These are phyloP conservation scores for Colletotrichum salicis DNA, from an alignment of 2,329 filamentous ascomycete genomes.

Conservation along the genomic window DNA sequence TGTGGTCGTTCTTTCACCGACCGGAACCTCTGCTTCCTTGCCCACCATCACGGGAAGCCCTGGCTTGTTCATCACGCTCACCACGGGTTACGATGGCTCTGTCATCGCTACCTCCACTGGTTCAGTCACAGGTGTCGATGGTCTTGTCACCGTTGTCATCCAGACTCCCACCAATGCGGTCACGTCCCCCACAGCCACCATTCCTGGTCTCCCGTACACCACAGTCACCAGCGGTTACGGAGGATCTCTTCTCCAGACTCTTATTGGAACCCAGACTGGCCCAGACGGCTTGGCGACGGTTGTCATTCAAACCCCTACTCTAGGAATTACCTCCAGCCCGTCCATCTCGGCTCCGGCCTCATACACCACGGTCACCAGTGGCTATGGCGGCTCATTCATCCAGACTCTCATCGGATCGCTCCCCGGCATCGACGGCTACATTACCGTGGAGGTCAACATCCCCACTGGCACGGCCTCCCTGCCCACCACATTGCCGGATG, in stretches of 20 bases:
- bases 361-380: background rate
- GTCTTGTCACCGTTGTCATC: conserved; percentile 2
- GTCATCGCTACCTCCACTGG: conserved; percentile 7
- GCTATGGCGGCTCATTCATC: background rate
- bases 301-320: background rate
- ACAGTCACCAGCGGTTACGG: background rate
- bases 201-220: background rate
- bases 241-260: background rate
- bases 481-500: background rate
- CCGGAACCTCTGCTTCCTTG: background rate
- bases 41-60: background rate
- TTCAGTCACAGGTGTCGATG: background rate
- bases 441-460: conserved; percentile 18
- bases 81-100: conserved; percentile 6
- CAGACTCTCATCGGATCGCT: conserved; percentile 13
- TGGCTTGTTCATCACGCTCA: background rate
- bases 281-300: background rate
- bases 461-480: conserved; percentile 1
- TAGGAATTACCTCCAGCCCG: background rate
- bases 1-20: conserved; percentile 12
- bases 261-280: background rate
- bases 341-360: background rate
- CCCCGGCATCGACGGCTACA: conserved; percentile 2
- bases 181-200: background rate
- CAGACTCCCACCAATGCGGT: background rate